phyloP scores from a whole-genome alignment of 441 rosid genomes.

The Hura crepitans region DNA sequence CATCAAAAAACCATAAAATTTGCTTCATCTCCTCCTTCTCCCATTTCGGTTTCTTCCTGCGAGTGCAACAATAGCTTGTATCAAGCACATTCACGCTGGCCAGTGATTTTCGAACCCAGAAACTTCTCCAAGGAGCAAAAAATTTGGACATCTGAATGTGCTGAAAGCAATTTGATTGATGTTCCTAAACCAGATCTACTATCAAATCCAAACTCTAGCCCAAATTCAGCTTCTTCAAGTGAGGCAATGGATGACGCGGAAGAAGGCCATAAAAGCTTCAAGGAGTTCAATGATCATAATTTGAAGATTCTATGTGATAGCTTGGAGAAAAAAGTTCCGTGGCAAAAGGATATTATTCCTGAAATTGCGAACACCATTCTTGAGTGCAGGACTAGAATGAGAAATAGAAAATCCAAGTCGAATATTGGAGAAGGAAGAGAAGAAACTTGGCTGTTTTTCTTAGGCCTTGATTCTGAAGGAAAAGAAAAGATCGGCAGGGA shows the following conservation, averaged over 20 bases:
- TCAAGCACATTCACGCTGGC: constrained; percentile 35
- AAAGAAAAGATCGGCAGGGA: constrained; percentile 54
- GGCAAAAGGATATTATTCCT: constrained; percentile 48
- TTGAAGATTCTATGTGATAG: constrained; percentile 40
- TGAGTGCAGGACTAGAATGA: constrained; percentile 47
- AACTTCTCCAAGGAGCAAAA: constrained; percentile 35
- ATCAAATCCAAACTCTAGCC: constrained; percentile 72
- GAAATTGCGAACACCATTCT: constrained; percentile 47
- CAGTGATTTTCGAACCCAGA: constrained; percentile 34
- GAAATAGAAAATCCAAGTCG: constrained; percentile 20
- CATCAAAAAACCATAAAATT: constrained; percentile 34
- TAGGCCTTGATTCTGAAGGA: constrained; percentile 43
- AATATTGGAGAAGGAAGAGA: constrained; percentile 29
- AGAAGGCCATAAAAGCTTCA: constrained; percentile 46
- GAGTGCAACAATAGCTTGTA: constrained; percentile 26
- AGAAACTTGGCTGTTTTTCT: constrained; percentile 59
- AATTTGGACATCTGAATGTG: constrained; percentile 35
- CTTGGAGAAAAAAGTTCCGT: constrained; percentile 51
- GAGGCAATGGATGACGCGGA: constrained; percentile 45
- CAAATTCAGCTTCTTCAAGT: constrained; percentile 75
- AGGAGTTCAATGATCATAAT: constrained; percentile 41
- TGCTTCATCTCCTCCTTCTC: constrained; percentile 43
- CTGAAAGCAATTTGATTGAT: constrained; percentile 27
- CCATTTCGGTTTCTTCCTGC: constrained; percentile 36
- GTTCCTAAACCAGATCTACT: constrained; percentile 53